These are phyloP conservation scores for Fusarium acutatum DNA, from an alignment of 2,329 filamentous ascomycete species.

Conservation along the genomic window DNA sequence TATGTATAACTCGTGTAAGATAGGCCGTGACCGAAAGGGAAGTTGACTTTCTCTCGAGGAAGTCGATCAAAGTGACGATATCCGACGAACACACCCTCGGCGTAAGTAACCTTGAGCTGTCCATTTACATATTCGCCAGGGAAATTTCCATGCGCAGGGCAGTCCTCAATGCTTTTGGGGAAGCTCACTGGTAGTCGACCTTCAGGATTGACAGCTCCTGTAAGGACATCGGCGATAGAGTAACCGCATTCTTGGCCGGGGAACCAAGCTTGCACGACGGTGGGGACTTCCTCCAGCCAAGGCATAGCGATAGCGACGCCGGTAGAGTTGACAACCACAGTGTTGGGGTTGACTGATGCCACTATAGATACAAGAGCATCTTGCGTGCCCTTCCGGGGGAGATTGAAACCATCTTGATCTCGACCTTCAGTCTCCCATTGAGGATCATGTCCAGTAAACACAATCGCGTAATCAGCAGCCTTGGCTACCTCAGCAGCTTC, in stretches of 20 bases:
- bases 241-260: constrained; percentile 75
- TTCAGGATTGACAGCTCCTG: constrained; percentile 69
- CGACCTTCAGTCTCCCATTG: constrained; percentile 61
- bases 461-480: constrained; percentile 66
- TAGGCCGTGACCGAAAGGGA: constrained; percentile 72
- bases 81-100: constrained; percentile 73
- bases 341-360: constrained; percentile 64
- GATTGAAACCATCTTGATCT: constrained; percentile 74
- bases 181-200: constrained; percentile 71
- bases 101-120: constrained; percentile 61
- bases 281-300: constrained; percentile 62
- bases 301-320: constrained; percentile 68
- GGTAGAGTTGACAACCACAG: constrained; percentile 69
- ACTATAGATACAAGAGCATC: constrained; percentile 67
- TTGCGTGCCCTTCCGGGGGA: constrained; percentile 61
- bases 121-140: constrained; percentile 51
- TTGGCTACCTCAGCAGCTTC: constrained; percentile 65
- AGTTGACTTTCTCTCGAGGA: constrained; percentile 61
- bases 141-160: constrained; percentile 70
- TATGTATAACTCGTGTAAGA: constrained; percentile 71
- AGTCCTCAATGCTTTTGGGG: constrained; percentile 65
- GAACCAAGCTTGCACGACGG: constrained; percentile 72
- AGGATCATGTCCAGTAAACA: constrained; percentile 65
- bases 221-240: constrained; percentile 71
- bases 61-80: constrained; percentile 72